Percentiles rank a stretch among this genome's conserved stretches.
phyloP scores from a whole-genome alignment of 75 land plant genomes.

The Sequoia sempervirens region DNA sequence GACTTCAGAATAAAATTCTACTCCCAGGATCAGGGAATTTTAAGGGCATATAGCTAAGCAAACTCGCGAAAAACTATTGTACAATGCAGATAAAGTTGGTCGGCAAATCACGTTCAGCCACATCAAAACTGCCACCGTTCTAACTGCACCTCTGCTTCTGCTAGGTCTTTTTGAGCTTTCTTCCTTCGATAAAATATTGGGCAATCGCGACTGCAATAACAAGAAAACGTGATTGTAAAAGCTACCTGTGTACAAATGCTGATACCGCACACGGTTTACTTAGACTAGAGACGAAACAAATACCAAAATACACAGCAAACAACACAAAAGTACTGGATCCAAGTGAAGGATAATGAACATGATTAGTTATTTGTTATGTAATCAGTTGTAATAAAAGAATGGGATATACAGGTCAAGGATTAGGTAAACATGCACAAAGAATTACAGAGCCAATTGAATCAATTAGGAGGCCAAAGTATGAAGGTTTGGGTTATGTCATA shows the following conservation, averaged over 20 bases:
- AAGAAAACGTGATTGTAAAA: conserved; percentile 2
- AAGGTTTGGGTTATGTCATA: no score
- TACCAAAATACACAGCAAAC: not conserved
- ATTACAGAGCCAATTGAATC: no score
- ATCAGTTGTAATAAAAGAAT: no score
- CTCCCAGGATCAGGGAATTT: not conserved
- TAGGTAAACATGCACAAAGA: no score
- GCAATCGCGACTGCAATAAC: conserved; percentile 77
- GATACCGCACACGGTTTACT: not conserved
- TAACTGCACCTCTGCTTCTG: conserved; percentile 83
- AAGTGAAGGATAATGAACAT: no score
- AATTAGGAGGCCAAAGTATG: no score
- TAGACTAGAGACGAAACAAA: not conserved
- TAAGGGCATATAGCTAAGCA: not conserved
- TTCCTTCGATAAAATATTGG: conserved; percentile 97
- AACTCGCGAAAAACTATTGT: not conserved
- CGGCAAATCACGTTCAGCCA: not conserved
- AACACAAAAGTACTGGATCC: not conserved
- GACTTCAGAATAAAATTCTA: not conserved
- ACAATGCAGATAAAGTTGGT: not conserved
- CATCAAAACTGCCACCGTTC: conserved; percentile 84
- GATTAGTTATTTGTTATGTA: no score
- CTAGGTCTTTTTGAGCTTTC: conserved; percentile 96
- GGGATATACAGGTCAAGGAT: no score
- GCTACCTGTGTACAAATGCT: not conserved